Evolutionary conservation across 2,329 filamentous ascomycete genomes (phyloP).

Genomic region (Trichoderma cornu-damae): DNA sequence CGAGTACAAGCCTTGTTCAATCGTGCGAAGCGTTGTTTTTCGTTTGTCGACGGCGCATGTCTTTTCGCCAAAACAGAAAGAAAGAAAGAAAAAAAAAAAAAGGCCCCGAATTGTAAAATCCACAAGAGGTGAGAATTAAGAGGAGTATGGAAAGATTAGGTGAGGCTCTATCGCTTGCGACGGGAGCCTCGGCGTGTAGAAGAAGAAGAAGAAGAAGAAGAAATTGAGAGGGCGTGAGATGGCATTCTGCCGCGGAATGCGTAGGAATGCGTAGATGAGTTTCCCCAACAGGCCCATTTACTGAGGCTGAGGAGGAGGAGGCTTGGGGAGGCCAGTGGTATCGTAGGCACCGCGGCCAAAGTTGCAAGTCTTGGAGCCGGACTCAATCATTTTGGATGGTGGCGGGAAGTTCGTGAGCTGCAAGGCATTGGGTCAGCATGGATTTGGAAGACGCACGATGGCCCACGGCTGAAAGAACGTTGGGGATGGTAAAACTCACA

Average conservation of each 20-base stretch:
- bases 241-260: neutral
- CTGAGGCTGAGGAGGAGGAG: conserved; percentile 39
- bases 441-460: neutral
- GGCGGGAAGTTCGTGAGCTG: neutral
- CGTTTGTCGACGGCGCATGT: conserved; percentile 25
- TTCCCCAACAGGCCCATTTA: too few relatives aligned
- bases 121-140: conserved; percentile 28
- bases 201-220: neutral
- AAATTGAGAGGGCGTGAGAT: neutral
- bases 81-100: too few relatives aligned
- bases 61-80: too few relatives aligned
- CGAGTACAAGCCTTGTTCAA: conserved; percentile 19
- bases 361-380: conserved; percentile 35
- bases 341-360: conserved; percentile 51
- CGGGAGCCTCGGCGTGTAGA: neutral
- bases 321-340: conserved; percentile 46
- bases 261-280: too few relatives aligned
- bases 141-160: conserved; percentile 5
- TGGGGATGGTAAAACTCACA: neutral
- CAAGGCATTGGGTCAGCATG: neutral
- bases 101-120: conserved; percentile 30
- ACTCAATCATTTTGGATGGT: conserved; percentile 35
- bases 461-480: neutral
- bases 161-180: conserved; percentile 3
- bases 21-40: conserved; percentile 17